phyloP scores from a whole-genome alignment of 2,329 filamentous ascomycete genomes.

The Penicillium sp. region DNA sequence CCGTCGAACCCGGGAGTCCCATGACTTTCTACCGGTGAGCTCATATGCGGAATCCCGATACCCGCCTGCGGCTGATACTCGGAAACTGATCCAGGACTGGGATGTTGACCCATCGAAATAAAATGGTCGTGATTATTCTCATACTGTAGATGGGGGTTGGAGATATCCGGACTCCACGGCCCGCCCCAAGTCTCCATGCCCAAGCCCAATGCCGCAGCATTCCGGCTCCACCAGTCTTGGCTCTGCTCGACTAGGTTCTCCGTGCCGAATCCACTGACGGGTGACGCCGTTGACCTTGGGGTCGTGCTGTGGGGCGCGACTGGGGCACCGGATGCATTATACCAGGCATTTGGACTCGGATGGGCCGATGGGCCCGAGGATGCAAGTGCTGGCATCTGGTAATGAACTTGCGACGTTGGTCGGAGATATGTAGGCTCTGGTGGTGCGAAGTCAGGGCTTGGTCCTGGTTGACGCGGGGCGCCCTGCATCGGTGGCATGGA shows the following conservation, averaged over 20 bases:
- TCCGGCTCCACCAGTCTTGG: conserved; percentile 64
- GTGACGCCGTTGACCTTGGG: conserved; percentile 30
- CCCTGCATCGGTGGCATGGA: conserved; percentile 22
- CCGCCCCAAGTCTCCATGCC: conserved; percentile 62
- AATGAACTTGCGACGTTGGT: conserved; percentile 22
- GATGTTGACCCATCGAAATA: conserved; percentile 7
- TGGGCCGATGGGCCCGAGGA: conserved; percentile 12
- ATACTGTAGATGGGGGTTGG: conserved; percentile 12
- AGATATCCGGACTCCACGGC: conserved; percentile 26
- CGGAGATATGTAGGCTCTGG: conserved; percentile 36
- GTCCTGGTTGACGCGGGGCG: conserved; percentile 13
- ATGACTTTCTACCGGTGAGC: neutral
- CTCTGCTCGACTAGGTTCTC: conserved; percentile 62
- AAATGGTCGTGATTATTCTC: conserved; percentile 6
- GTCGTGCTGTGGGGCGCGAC: conserved; percentile 17
- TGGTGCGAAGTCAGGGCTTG: conserved; percentile 19
- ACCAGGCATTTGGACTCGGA: conserved; percentile 33
- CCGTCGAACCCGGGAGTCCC: conserved; percentile 5
- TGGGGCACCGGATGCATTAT: conserved; percentile 12
- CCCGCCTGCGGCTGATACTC: conserved; percentile 3
- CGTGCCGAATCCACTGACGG: conserved; percentile 57
- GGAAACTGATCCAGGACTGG: conserved; percentile 2
- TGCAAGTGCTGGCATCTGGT: conserved; percentile 15
- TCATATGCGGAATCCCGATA: conserved; percentile 1
- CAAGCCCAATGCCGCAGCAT: conserved; percentile 59